Conservation (phyloP, 495 filamentous ascomycete species). For the Daldinia caldariorum region DNA sequence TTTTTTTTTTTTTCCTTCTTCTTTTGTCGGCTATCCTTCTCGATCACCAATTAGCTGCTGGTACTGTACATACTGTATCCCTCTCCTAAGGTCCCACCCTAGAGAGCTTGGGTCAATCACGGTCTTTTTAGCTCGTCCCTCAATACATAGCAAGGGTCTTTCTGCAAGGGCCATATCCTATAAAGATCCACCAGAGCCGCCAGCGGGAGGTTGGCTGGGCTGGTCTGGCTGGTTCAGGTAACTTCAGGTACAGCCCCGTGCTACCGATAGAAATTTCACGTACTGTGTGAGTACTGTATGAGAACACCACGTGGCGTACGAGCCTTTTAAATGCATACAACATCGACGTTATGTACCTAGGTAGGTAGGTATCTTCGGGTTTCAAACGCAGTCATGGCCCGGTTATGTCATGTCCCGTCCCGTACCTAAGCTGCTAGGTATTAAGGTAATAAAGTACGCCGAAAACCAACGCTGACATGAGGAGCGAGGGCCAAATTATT, state of each 20-base stretch:
- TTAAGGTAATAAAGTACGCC: background rate
- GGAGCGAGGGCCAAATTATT: no score
- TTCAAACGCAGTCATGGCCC: no score
- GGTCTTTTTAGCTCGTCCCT: constrained; percentile 24
- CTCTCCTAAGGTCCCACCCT: constrained; percentile 30
- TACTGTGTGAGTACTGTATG: constrained; percentile 39
- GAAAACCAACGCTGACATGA: background rate
- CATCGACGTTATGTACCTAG: background rate
- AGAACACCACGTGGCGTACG: constrained; percentile 30
- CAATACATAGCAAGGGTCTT: constrained; percentile 36
- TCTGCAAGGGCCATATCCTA: constrained; percentile 41
- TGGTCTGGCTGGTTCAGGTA: constrained; percentile 21
- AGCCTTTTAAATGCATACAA: constrained; percentile 20
- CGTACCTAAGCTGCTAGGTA: background rate
- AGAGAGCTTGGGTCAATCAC: constrained; percentile 34
- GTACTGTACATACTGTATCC: constrained; percentile 43
- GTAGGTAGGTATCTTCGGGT: no score
- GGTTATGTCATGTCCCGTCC: background rate
- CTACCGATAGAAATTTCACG: constrained; percentile 10
- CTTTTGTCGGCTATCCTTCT: constrained; percentile 32
- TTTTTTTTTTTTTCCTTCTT: constrained; percentile 30
- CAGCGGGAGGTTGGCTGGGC: constrained; percentile 23
- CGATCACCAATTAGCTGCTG: constrained; percentile 34
- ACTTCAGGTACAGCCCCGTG: constrained; percentile 29
- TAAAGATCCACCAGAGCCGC: constrained; percentile 7